Evolutionary conservation across 352 stramenopile genomes (phyloP), one percentile per base, ranked within the genome.

Genomic region (Pythium phragmiticola): DNA sequence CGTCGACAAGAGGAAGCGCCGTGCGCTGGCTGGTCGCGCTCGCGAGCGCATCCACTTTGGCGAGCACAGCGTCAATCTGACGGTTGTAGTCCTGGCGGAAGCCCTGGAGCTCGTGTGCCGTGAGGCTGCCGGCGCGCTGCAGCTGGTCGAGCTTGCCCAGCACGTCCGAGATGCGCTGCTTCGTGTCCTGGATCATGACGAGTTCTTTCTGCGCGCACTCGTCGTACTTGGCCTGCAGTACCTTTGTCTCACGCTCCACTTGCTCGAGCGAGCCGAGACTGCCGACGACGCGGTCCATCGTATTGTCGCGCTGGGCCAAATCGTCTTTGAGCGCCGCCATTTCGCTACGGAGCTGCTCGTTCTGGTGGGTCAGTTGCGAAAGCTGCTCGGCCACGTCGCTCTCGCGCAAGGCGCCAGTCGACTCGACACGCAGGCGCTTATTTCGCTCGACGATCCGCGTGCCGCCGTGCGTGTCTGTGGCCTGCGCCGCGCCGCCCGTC

Each of bases 131-230:
- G 21, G 60, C 70, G 12, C 63, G 60, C 50, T 80, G 75, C 5
- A 85, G 56, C 16, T 57, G 71, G 46, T 87, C 75, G 21, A 87
- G 69, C 47, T 83, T 78, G 16, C 55, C 62, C n/a, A 79, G 76
- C 41, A 79, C 86, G 19, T 76, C 74, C 30, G 75, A 72, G n/a
- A 87, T 74, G 52, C 77, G 78, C n/a, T 55, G 61, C 37, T 88
- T 62, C 19, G 74, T 73, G 37, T 88, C 69, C 52, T 89, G 73
- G 39, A 85, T 73, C 28, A 88, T 60, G 50, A 57, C 57, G 23
- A 79, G 65, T 56, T 89, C 83, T 57, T 75, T 76, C 14, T 63
- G 66, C 48, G 78, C 74, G 9, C 72, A 72, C 21, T 76, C 69
- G 17, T 75, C 68, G 52, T 87, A 87, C 26, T 87, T 75, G 14